Evolutionary conservation across 163 green algal species (phyloP), one percentile per base, ranked within the genome.

Genomic region (Volvox carteri): DNA sequence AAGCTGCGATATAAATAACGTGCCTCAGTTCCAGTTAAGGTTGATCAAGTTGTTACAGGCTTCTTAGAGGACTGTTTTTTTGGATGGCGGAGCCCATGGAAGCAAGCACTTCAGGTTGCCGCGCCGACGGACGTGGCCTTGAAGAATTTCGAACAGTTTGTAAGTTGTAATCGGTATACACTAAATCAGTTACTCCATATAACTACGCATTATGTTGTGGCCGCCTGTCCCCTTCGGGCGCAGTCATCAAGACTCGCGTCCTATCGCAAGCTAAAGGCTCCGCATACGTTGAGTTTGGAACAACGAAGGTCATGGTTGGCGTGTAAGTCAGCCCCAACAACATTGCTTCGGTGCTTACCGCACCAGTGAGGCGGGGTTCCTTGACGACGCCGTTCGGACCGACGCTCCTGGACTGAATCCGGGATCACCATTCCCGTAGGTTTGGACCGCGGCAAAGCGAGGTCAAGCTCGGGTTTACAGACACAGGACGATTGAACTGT

Each of bases 261-360:
- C 90, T 98, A 72, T 97, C 93, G 75, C 93, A 96, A 78, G 96
- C 96, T 11, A 88, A 94, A 33, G 96, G 96, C 2, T 98, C 96
- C 1, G 93, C 96, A 0, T 98, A 98, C 75, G 91, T 91, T 12
- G 96, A 98, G 88, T 94, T 98, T 21, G 92, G 92, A 0, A 91
- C 90, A 74, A 98, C 95, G 12, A 98, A 98, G 88, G 93, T 97
- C 35, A 97, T 98, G 91, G 96, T 94, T 65, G 95, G 92, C 28
- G 94, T 98, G 91, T 97, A 88, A 95, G 95, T 92, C n/a, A 2
- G 39, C 28, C n/a, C n/a, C n/a, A n/a, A n/a, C n/a, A n/a, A n/a
- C n/a, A n/a, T n/a, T n/a, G n/a, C n/a, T n/a, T n/a, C n/a, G n/a
- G n/a, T n/a, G n/a, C n/a, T n/a, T n/a, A n/a, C n/a, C 48, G 48